Evolutionary conservation across 75 land plant genomes (phyloP), one percentile per base, ranked within the genome.

Genomic region (Azolla pinnata): DNA sequence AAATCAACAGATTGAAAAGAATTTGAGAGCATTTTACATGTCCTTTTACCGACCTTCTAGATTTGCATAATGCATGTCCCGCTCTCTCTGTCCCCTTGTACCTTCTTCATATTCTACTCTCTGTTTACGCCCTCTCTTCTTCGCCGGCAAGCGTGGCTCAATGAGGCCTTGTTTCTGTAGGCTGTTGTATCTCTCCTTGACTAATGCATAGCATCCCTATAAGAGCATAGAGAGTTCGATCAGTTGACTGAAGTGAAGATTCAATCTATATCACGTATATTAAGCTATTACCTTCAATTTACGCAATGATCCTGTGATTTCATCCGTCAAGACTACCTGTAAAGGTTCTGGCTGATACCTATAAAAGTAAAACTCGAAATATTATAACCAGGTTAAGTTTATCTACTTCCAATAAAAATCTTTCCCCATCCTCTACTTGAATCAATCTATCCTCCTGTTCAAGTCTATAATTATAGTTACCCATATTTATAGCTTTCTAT

Each of bases 261-360:
- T 44, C 42, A 53, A 5, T 42, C 34, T 19, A 32, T 48, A 10
- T 0, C 31, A 62, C 30, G 30, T 21, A 49, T 31, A 0, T 35
- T 20, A 27, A 18, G 19, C 45, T 31, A 4, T 26, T 51, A 84
- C 92, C 88, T 91, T 87, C 54, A 91, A 56, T 68, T 91, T 81
- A 7, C 97, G 68, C 54, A 91, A 71, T 2, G 97, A 91, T 4
- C 97, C 95, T 44, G 88, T 73, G 8, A 87, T 75, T 53, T 91
- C 97, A 57, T 88, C 86, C 17, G 95, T 75, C 52, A 91, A 69
- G 7, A 91, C 72, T 23, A 91, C 97, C 76, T 91, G 88, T 52
- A 72, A 24, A 27, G 86, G 83, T 24, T 78, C 86, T n/a, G 95
- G 97, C 64, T 79, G 69, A 71, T 84, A 91, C 57, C 88, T 87